Conservation (phyloP, 768 basidiomycete species). For the Naganishia onofrii region DNA sequence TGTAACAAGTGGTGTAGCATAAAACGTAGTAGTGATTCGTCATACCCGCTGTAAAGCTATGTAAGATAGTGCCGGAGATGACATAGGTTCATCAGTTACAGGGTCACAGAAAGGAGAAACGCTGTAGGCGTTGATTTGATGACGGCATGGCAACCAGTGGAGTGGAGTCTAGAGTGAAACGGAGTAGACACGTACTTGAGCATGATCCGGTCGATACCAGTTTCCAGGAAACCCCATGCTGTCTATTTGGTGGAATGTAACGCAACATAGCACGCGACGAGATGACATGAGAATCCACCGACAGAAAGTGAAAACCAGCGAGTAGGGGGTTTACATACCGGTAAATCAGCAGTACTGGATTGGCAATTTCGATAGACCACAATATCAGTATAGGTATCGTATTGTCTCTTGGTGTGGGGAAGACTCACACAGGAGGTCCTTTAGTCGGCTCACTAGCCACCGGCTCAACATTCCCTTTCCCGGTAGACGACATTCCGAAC, state of each 20-base stretch:
- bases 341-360: conserved; percentile 17
- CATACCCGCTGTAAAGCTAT: conserved; percentile 51
- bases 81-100: neutral
- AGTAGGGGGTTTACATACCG: conserved; percentile 1
- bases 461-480: conserved; percentile 15
- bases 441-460: conserved; percentile 9
- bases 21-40: conserved; percentile 53
- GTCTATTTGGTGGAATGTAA: conserved; percentile 26
- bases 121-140: neutral
- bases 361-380: neutral
- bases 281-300: neutral
- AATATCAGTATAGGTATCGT: neutral
- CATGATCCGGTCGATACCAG: conserved; percentile 58
- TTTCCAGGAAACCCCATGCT: conserved; percentile 51
- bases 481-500: conserved; percentile 2
- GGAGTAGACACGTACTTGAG: conserved; percentile 44
- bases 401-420: neutral
- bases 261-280: neutral
- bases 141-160: neutral
- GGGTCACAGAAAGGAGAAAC: neutral
- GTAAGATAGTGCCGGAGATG: conserved; percentile 1
- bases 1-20: conserved; percentile 90
- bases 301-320: neutral
- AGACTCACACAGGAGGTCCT: conserved; percentile 15
- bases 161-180: neutral